Conservation (phyloP, 768 basidiomycete species). For the Dacryopinax primogenitus region DNA sequence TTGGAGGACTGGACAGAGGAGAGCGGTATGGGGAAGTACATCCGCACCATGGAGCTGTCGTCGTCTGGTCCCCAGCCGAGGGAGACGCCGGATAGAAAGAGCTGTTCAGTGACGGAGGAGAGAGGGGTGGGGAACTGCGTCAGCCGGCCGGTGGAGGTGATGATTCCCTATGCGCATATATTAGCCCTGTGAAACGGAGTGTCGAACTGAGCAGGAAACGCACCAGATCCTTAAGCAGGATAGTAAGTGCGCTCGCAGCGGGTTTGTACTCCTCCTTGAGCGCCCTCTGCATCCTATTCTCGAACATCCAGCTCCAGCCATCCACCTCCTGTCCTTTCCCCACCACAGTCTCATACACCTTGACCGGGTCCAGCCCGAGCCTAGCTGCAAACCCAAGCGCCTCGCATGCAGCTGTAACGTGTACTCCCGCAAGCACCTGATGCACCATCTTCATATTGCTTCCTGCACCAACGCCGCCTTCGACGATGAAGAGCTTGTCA, state of each 20-base stretch:
- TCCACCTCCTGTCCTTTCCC: background rate
- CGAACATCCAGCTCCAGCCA: slow-evolving; percentile 8
- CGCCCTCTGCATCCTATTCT: background rate
- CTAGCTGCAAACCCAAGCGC: background rate
- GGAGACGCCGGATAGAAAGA: background rate
- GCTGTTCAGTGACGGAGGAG: background rate
- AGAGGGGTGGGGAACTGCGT: background rate
- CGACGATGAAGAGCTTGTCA: slow-evolving; percentile 4
- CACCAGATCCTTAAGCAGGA: background rate
- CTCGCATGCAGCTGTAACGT: background rate
- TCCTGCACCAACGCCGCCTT: slow-evolving; percentile 1
- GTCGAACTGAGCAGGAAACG: background rate
- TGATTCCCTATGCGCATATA: background rate
- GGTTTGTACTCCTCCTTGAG: background rate
- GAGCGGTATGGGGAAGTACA: background rate
- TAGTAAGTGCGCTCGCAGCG: background rate
- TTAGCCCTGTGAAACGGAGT: background rate
- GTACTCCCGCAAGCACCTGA: background rate
- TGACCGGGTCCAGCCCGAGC: background rate
- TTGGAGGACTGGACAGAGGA: background rate
- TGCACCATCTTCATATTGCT: slow-evolving; percentile 9
- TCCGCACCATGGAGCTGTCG: slow-evolving; percentile 1
- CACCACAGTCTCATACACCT: background rate
- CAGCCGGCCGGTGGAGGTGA: background rate
- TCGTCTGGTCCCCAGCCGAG: slow-evolving; percentile 1